phyloP scores from a whole-genome alignment of 768 basidiomycete genomes.

The Baorangia bicolor region DNA sequence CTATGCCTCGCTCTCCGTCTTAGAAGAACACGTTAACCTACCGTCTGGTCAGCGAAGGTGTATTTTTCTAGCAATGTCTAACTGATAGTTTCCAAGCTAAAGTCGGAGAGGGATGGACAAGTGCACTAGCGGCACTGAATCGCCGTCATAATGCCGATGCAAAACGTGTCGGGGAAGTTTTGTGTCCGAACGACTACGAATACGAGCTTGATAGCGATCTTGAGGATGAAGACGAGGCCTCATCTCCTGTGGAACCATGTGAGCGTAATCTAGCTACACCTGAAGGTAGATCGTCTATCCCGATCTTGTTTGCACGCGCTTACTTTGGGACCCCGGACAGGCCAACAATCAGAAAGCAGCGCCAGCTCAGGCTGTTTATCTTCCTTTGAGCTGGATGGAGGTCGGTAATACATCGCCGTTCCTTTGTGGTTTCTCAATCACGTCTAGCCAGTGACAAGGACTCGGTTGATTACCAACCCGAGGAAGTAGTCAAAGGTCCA shows the following conservation, averaged over 20 bases:
- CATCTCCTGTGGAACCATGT: neutral
- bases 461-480: neutral
- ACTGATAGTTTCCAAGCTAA: conserved; percentile 11
- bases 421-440: conserved; percentile 6
- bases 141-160: neutral
- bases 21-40: conserved; percentile 7
- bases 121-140: neutral
- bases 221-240: conserved; percentile 20
- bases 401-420: neutral
- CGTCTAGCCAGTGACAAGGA: conserved; percentile 3
- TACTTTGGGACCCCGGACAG: neutral
- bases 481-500: conserved; percentile 7
- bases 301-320: neutral
- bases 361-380: conserved; percentile 7
- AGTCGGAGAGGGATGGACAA: conserved; percentile 9
- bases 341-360: neutral
- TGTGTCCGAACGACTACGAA: conserved; percentile 10
- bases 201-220: conserved; percentile 27
- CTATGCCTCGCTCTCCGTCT: conserved; percentile 16
- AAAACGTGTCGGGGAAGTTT: conserved; percentile 1
- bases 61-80: neutral
- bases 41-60: conserved; percentile 6
- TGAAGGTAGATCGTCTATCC: conserved; percentile 1
- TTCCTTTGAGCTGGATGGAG: conserved; percentile 8
- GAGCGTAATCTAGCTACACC: neutral